A percentile compares a stretch with the other conserved stretches of the same genome.
phyloP scores from a whole-genome alignment of 257 asterid species.

The Cordia subcordata region DNA sequence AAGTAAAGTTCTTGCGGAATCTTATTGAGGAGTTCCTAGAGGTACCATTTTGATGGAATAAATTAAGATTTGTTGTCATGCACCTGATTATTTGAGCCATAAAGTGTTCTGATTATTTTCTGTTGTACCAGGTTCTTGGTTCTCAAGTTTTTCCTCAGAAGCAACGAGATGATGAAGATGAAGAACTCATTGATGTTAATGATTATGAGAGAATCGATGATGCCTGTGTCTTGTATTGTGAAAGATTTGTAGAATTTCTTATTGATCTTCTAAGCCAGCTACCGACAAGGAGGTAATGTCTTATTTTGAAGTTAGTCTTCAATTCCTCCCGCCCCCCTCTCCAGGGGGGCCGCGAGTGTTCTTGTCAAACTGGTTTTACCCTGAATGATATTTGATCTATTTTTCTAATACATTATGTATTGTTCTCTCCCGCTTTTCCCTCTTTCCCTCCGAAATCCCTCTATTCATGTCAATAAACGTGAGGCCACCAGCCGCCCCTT shows the following conservation, averaged over 20 bases:
- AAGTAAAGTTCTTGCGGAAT: slow-evolving; percentile 75
- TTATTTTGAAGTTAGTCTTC: background rate
- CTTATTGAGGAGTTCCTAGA: slow-evolving; percentile 82
- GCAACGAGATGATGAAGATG: slow-evolving; percentile 32
- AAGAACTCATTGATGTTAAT: slow-evolving; percentile 23
- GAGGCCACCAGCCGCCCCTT: no score
- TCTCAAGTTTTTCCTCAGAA: slow-evolving; percentile 54
- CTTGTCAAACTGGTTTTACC: background rate
- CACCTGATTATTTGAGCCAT: slow-evolving; percentile 6
- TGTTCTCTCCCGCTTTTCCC: no score
- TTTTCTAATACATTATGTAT: no score
- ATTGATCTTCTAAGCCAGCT: slow-evolving; percentile 99
- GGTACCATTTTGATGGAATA: slow-evolving; percentile 36
- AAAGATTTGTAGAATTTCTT: slow-evolving; percentile 95
- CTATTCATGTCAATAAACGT: no score
- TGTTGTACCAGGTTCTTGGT: slow-evolving; percentile 63
- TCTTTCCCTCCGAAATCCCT: no score
- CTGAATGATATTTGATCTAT: background rate
- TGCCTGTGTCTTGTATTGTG: slow-evolving; percentile 81
- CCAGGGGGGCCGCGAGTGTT: slow-evolving; percentile 2
- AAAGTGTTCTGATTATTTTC: slow-evolving; percentile 18
- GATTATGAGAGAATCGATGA: slow-evolving; percentile 48
- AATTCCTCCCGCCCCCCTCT: background rate
- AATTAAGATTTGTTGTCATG: background rate
- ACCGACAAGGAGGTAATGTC: slow-evolving; percentile 82